Evolutionary conservation across 192 early-diverging fungal genomes (phyloP).

Genomic region (Diversispora eburnea): DNA sequence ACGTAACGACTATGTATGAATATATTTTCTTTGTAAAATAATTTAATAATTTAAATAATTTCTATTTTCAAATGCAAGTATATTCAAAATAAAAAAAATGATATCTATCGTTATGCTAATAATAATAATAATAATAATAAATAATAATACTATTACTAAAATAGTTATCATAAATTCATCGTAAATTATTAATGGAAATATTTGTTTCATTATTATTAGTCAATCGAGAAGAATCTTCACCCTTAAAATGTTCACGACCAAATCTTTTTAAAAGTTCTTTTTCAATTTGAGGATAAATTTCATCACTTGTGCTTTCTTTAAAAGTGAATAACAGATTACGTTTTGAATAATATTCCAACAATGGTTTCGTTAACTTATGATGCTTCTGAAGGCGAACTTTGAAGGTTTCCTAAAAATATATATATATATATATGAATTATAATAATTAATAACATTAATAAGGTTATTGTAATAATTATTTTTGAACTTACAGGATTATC

Average conservation of each 20-base stretch:
- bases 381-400: slow-evolving; percentile 73
- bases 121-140: no score
- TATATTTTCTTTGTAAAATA: no score
- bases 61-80: no score
- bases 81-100: no score
- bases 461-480: not conserved
- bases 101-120: no score
- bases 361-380: slow-evolving; percentile 70
- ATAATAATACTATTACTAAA: no score
- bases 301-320: slow-evolving; percentile 79
- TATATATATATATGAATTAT: slow-evolving; percentile 14
- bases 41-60: no score
- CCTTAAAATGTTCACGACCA: not conserved
- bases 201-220: no score
- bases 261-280: not conserved
- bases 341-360: slow-evolving; percentile 79
- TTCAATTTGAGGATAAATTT: slow-evolving; percentile 87
- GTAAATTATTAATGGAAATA: no score
- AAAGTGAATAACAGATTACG: slow-evolving; percentile 65
- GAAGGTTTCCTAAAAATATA: slow-evolving; percentile 66
- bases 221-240: no score
- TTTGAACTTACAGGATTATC: slow-evolving; percentile 63
- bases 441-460: not conserved
- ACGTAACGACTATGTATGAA: no score
- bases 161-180: no score